These are phyloP conservation scores for Xylaria grammica DNA, from an alignment of 495 filamentous ascomycete genomes.

Conservation along the genomic window DNA sequence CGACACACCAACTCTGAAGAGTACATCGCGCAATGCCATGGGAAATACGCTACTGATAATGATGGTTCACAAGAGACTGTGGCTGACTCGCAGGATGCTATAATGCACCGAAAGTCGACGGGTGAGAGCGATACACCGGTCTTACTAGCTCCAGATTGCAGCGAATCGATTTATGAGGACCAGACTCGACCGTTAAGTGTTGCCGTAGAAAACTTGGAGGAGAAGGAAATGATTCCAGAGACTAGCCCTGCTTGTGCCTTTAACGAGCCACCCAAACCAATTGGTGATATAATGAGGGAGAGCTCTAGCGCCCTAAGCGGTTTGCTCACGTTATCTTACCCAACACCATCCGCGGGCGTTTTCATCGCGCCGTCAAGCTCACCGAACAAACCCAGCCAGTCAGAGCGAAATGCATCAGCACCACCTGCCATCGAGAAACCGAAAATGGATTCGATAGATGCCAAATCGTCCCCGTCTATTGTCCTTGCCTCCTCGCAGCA, in stretches of 20 bases:
- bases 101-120: constrained; percentile 9
- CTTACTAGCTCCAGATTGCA: background rate
- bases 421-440: background rate
- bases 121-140: background rate
- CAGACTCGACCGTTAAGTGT: constrained; percentile 23
- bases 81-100: constrained; percentile 37
- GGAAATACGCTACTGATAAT: constrained; percentile 22
- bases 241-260: constrained; percentile 41
- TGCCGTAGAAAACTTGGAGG: constrained; percentile 20
- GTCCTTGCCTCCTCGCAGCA: constrained; percentile 32
- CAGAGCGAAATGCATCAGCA: background rate
- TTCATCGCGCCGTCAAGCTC: background rate
- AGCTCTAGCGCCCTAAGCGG: constrained; percentile 27
- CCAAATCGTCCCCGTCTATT: constrained; percentile 29
- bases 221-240: constrained; percentile 44
- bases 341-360: constrained; percentile 16
- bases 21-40: constrained; percentile 30
- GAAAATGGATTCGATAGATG: background rate
- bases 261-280: constrained; percentile 24
- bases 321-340: constrained; percentile 26
- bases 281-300: constrained; percentile 30
- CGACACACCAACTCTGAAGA: constrained; percentile 26
- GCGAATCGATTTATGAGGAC: constrained; percentile 9
- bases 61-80: constrained; percentile 37
- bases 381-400: background rate